Base-by-base conservation (phyloP, 169 alveolate species). In the Hepatocystis sp. region DNA sequence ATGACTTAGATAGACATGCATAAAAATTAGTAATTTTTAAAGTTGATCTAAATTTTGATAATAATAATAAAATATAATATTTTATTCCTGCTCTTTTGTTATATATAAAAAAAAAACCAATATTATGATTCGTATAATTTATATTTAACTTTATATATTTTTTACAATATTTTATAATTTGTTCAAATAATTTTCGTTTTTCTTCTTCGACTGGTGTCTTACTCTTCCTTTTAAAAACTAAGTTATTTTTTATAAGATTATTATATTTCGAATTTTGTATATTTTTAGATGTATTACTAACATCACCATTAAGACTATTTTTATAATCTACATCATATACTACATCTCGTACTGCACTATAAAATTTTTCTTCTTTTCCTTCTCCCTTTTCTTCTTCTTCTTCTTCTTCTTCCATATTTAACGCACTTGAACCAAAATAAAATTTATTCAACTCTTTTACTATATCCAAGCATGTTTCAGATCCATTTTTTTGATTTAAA, bases 101-200 rank as follows among this genome's bases (percentile, higher is more conserved):
- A 39, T 76, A 76, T n/a, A 76, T 76, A 25, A 76, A 76, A 56
- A 76, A 76, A 51, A 76, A 76, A 10, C 88, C 88, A 21, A 76
- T 76, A 34, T 76, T 76, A 1, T 76, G 78, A 32, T 39, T 60
- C 11, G 30, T 60, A 58, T 76, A 76, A 21, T 46, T 21, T 19
- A 76, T 32, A 19, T 58, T 36, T 47, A 58, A 28, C 28, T 76
- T 58, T 25, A 76, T 58, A 51, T 76, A 76, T 36, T 44, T 56
- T 49, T 76, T 60, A 27, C 88, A 76, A 51, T 76, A 76, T 11
- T 49, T 76, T 10, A 76, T 76, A 10, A 76, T 25, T 11, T 76
- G 78, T 44, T 76, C 88, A 36, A 76, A 76, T 56, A 76, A 40
- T 58, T 44, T 40, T 46, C 58, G 56, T 23, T 76, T 65, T 19